Evolutionary conservation across 176 grass and related monocot species (phyloP).

Genomic region (Carex parvula): DNA sequence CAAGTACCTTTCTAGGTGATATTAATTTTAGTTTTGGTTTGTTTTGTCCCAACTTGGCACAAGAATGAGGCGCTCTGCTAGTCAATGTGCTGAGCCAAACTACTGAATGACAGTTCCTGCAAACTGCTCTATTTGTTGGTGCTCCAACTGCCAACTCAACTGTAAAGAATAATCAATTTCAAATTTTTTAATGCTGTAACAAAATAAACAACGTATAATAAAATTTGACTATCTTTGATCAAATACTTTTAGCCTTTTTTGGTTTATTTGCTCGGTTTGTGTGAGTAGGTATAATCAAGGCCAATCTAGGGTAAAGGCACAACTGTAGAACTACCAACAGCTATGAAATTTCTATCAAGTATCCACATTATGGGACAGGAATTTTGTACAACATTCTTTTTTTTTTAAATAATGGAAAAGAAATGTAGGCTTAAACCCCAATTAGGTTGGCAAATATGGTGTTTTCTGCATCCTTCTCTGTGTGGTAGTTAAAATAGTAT

Average conservation of each 20-base stretch:
- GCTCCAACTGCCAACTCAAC: conserved; percentile 34
- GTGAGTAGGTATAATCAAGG: conserved; percentile 12
- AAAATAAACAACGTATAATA: neutral
- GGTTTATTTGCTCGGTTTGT: neutral
- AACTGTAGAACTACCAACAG: neutral
- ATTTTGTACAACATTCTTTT: neutral
- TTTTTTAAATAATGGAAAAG: neutral
- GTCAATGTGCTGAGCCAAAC: conserved; percentile 78
- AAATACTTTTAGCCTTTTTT: neutral
- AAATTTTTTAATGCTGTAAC: neutral
- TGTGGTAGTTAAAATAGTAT: neutral
- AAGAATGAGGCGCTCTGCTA: conserved; percentile 37
- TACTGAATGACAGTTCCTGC: conserved; percentile 44
- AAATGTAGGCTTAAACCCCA: neutral
- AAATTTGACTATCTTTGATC: neutral
- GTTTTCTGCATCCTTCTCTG: neutral
- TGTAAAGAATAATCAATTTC: conserved; percentile 31
- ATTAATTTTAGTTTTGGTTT: conserved; percentile 46
- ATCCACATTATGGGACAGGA: neutral
- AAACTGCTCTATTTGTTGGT: conserved; percentile 57
- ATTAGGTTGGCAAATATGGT: neutral
- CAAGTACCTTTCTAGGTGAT: conserved; percentile 54
- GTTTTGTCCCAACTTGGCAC: conserved; percentile 36
- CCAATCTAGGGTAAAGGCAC: neutral
- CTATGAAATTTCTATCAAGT: neutral